A percentile compares a stretch with the other conserved stretches of the same genome.
phyloP scores from a whole-genome alignment of 2,329 filamentous ascomycete species.

The Grosmannia penicillata region DNA sequence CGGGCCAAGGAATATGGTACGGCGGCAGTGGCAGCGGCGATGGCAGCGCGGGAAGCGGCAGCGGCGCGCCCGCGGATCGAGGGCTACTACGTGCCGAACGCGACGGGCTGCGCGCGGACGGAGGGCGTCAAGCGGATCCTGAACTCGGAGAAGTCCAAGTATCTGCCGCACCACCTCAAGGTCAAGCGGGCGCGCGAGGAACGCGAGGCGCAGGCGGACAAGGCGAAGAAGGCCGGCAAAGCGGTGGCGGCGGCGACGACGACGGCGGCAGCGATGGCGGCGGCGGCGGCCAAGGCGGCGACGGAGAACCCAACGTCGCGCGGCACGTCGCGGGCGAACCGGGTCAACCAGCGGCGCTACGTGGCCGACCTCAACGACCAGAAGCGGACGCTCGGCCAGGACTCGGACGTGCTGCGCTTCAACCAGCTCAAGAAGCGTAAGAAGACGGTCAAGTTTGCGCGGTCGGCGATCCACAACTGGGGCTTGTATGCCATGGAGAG shows the following conservation, averaged over 20 bases:
- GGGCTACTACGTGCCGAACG: constrained; percentile 71
- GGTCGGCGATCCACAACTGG: constrained; percentile 98
- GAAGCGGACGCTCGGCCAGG: constrained; percentile 69
- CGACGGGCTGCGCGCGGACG: constrained; percentile 74
- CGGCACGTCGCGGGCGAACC: constrained; percentile 81
- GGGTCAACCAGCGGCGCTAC: constrained; percentile 87
- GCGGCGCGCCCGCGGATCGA: constrained; percentile 28
- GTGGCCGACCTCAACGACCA: constrained; percentile 92
- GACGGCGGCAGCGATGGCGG: constrained; percentile 53
- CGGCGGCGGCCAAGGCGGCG: constrained; percentile 56
- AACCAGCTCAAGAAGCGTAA: constrained; percentile 99
- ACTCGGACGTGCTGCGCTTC: constrained; percentile 88
- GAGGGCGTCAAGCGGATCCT: constrained; percentile 92
- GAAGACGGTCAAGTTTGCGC: constrained; percentile 95
- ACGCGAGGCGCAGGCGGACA: constrained; percentile 57
- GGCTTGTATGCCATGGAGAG: constrained; percentile 95
- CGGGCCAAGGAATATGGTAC: too few relatives aligned
- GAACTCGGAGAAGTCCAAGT: constrained; percentile 95
- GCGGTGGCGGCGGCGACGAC: constrained; percentile 59
- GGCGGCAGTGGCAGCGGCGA: constrained; percentile 14
- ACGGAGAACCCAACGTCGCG: constrained; percentile 72
- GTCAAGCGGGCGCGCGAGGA: constrained; percentile 85
- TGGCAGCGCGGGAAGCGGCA: background rate
- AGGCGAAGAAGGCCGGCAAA: constrained; percentile 50
- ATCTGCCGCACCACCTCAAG: constrained; percentile 92